Percentiles rank a stretch among this genome's conserved stretches.
phyloP scores from a whole-genome alignment of 2,329 filamentous ascomycete genomes.

The Colletotrichum zoysiae region DNA sequence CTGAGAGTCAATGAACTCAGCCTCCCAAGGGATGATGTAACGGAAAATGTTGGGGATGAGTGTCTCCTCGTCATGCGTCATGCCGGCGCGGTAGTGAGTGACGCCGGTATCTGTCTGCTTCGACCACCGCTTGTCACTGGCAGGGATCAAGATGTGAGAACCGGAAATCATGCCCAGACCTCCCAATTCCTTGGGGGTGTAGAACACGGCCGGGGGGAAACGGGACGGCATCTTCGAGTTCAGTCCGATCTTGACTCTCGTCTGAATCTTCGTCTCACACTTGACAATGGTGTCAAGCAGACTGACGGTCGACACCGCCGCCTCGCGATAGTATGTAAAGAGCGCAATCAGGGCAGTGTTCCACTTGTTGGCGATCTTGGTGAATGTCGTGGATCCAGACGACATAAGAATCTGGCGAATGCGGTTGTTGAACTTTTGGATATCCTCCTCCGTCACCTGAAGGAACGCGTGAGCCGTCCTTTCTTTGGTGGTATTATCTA shows the following conservation, averaged over 20 bases:
- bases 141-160: constrained; percentile 96
- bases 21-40: constrained; percentile 99
- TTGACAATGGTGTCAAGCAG: constrained; percentile 98
- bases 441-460: constrained; percentile 97
- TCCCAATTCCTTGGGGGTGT: constrained; percentile 97
- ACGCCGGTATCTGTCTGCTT: constrained; percentile 98
- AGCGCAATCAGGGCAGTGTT: constrained; percentile 97
- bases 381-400: constrained; percentile 98
- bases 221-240: constrained; percentile 99
- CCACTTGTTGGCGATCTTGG: constrained; percentile 99
- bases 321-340: constrained; percentile 98
- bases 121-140: constrained; percentile 97
- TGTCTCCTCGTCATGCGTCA: constrained; percentile 98
- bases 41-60: constrained; percentile 99
- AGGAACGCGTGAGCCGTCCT: constrained; percentile 97
- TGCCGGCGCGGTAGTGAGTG: constrained; percentile 95
- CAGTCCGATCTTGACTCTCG: constrained; percentile 96
- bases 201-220: constrained; percentile 98
- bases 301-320: constrained; percentile 93
- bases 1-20: constrained; percentile 98
- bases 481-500: constrained; percentile 97
- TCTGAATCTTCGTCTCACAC: constrained; percentile 99
- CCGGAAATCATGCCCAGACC: constrained; percentile 99
- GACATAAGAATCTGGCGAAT: constrained; percentile 99
- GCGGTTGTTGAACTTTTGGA: constrained; percentile 98